Evolutionary conservation across 2,329 filamentous ascomycete genomes (phyloP).

Genomic region (Colletotrichum agaves): DNA sequence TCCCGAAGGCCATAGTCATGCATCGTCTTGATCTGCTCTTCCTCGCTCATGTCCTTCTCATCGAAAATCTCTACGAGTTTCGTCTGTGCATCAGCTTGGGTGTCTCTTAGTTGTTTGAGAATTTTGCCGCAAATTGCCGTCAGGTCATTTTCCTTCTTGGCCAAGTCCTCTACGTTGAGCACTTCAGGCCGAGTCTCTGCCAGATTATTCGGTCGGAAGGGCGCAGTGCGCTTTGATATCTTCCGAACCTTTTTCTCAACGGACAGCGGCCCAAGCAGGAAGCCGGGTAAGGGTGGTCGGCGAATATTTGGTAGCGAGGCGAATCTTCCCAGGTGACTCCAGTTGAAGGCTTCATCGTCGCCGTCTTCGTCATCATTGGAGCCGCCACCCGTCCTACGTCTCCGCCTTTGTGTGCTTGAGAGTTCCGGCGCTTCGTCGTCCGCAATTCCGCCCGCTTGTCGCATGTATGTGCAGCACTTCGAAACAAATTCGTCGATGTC

Average conservation of each 20-base stretch:
- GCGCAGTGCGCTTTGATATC: constrained; percentile 75
- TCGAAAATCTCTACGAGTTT: constrained; percentile 56
- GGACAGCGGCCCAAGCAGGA: constrained; percentile 88
- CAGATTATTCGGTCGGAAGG: constrained; percentile 74
- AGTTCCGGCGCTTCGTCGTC: constrained; percentile 63
- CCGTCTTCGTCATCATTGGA: constrained; percentile 71
- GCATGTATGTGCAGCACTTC: constrained; percentile 91
- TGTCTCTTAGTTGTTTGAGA: constrained; percentile 65
- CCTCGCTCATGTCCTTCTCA: constrained; percentile 54
- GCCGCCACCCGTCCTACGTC: constrained; percentile 45
- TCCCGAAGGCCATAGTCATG: constrained; percentile 72
- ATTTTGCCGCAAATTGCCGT: constrained; percentile 84
- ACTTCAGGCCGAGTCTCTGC: constrained; percentile 82
- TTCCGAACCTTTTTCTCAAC: constrained; percentile 86
- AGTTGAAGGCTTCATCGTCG: constrained; percentile 83
- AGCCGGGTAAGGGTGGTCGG: constrained; percentile 82
- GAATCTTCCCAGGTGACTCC: constrained; percentile 82
- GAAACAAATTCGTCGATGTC: constrained; percentile 93
- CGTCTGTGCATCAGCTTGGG: constrained; percentile 59
- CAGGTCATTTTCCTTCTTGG: constrained; percentile 81
- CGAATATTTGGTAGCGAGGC: constrained; percentile 79
- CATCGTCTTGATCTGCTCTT: constrained; percentile 65
- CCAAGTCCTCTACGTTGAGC: constrained; percentile 77
- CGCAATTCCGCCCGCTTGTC: constrained; percentile 67
- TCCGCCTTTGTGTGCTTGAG: constrained; percentile 63